A percentile compares a stretch with the other conserved stretches of the same genome.
phyloP scores from a whole-genome alignment of 192 early-diverging fungal species.

The Spizellomyces sp. region DNA sequence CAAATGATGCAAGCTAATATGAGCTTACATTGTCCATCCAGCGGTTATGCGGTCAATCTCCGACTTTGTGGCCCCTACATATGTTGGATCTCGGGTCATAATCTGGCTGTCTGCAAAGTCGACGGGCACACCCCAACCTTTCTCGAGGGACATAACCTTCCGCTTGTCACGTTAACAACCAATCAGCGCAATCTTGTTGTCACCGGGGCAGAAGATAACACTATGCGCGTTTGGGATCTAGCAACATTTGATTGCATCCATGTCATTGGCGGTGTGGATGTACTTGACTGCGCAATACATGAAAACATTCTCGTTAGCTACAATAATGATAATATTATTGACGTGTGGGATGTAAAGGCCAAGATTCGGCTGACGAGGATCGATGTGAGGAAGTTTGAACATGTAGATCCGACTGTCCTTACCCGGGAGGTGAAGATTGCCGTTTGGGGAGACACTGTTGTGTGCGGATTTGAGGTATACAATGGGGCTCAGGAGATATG shows the following conservation, averaged over 20 bases:
- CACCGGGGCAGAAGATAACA: constrained; percentile 34
- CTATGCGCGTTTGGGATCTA: constrained; percentile 38
- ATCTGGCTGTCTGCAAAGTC: constrained; percentile 30
- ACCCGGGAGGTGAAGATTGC: constrained; percentile 39
- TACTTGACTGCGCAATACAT: constrained; percentile 36
- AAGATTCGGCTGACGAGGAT: constrained; percentile 3
- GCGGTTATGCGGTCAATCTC: constrained; percentile 42
- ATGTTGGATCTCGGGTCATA: constrained; percentile 30
- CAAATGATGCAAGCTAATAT: too few species aligned
- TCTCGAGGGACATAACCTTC: constrained; percentile 30
- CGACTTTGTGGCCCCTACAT: constrained; percentile 39
- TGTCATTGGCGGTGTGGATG: constrained; percentile 26
- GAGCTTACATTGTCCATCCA: too few species aligned
- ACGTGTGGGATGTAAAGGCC: constrained; percentile 23
- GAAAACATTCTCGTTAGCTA: constrained; percentile 28
- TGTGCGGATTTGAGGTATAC: constrained; percentile 43
- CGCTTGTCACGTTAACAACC: constrained; percentile 31
- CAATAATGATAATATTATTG: constrained; percentile 38
- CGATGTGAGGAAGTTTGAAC: constrained; percentile 21
- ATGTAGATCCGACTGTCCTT: constrained; percentile 27
- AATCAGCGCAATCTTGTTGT: constrained; percentile 37
- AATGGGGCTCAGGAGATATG: neutral
- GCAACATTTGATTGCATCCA: constrained; percentile 9
- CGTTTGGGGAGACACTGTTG: constrained; percentile 31
- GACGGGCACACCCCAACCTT: constrained; percentile 25